Conservation (phyloP, 495 filamentous ascomycete genomes). For the Chaetomium fimeti region DNA sequence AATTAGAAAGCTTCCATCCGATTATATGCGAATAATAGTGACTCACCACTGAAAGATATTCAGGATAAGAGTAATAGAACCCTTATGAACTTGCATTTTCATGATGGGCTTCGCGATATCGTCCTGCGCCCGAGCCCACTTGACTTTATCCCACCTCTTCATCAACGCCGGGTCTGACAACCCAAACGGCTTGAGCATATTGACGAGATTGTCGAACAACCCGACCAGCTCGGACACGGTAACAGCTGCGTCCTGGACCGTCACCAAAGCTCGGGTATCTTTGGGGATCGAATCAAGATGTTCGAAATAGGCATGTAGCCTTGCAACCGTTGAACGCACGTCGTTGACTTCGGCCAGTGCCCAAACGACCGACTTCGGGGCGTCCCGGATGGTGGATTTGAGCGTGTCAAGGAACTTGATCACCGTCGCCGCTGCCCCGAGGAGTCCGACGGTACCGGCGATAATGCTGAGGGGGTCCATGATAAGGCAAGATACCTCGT, state of each 20-base stretch:
- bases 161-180: background rate
- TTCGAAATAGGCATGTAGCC: background rate
- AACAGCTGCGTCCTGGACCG: constrained; percentile 3
- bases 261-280: background rate
- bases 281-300: constrained; percentile 2
- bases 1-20: background rate
- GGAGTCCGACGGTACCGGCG: background rate
- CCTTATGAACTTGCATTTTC: background rate
- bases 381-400: constrained; percentile 5
- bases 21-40: background rate
- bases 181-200: constrained; percentile 5
- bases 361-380: background rate
- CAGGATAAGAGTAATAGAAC: constrained; percentile 4
- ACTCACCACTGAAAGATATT: constrained; percentile 7
- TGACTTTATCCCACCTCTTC: background rate
- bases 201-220: constrained; percentile 1
- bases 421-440: background rate
- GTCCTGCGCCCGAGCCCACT: background rate
- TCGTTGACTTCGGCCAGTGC: constrained; percentile 2
- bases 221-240: constrained; percentile 1
- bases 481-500: background rate
- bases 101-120: background rate
- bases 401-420: constrained; percentile 5
- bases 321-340: background rate
- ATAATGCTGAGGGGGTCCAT: constrained; percentile 1